phyloP scores from a whole-genome alignment of 257 asterid species.

The Linderniella brevidens region DNA sequence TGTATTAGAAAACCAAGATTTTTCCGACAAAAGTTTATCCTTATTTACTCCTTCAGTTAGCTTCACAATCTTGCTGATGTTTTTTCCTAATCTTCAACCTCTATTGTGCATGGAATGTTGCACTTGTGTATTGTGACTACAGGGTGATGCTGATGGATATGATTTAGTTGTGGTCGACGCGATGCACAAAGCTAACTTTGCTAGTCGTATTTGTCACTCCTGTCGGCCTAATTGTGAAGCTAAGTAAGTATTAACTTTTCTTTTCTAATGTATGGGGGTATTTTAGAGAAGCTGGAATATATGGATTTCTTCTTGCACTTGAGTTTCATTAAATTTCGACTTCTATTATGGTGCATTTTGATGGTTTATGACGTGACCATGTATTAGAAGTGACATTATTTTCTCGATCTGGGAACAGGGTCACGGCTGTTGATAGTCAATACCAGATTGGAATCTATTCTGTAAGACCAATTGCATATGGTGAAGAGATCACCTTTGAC shows the following conservation, averaged over 20 bases:
- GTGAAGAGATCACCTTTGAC: conserved; percentile 96
- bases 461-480: conserved; percentile 81
- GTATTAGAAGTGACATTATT: conserved; percentile 3
- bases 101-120: neutral
- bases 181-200: conserved; percentile 99
- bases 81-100: neutral
- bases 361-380: neutral
- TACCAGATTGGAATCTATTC: conserved; percentile 94
- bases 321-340: neutral
- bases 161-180: conserved; percentile 97
- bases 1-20: no score
- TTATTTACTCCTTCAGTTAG: no score
- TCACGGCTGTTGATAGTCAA: conserved; percentile 98
- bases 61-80: neutral
- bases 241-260: conserved; percentile 37
- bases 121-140: conserved; percentile 17
- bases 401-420: conserved; percentile 39
- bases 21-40: no score
- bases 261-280: neutral
- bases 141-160: conserved; percentile 99
- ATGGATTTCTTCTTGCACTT: neutral
- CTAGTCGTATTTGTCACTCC: conserved; percentile 98
- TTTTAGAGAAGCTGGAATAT: no score
- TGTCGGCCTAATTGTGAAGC: conserved; percentile 98
- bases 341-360: neutral